These are phyloP conservation scores for Parachaetomium inaequale DNA, from an alignment of 495 filamentous ascomycete species.

Conservation along the genomic window DNA sequence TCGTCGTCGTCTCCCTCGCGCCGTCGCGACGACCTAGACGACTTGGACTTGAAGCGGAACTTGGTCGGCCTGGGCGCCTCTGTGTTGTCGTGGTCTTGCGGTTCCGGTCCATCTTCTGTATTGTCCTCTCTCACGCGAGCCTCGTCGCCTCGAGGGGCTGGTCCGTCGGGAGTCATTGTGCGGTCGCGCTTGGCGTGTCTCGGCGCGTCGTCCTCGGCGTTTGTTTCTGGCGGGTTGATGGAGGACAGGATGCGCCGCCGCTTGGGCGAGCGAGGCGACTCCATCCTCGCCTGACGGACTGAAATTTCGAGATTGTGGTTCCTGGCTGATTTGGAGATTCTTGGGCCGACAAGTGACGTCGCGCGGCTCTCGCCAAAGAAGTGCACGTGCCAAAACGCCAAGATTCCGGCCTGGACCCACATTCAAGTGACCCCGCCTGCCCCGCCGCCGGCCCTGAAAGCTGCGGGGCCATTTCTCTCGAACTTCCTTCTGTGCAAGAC, in stretches of 20 bases:
- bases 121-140: background rate
- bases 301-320: background rate
- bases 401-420: background rate
- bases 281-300: slow-evolving; percentile 18
- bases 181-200: background rate
- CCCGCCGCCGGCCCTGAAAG: background rate
- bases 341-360: background rate
- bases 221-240: slow-evolving; percentile 35
- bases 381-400: background rate
- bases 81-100: background rate
- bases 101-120: background rate
- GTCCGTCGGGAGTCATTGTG: slow-evolving; percentile 5
- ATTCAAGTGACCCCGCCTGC: background rate
- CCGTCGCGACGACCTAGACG: slow-evolving; percentile 14
- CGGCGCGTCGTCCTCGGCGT: slow-evolving; percentile 20
- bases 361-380: background rate
- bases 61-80: slow-evolving; percentile 36
- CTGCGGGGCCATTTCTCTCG: background rate
- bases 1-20: slow-evolving; percentile 18
- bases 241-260: slow-evolving; percentile 46
- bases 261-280: slow-evolving; percentile 41
- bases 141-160: slow-evolving; percentile 14
- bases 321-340: background rate
- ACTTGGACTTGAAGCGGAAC: slow-evolving; percentile 59
- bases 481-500: background rate